Evolutionary conservation across 169 alveolate species (phyloP).

Genomic region (Cryptosporidium muris): DNA sequence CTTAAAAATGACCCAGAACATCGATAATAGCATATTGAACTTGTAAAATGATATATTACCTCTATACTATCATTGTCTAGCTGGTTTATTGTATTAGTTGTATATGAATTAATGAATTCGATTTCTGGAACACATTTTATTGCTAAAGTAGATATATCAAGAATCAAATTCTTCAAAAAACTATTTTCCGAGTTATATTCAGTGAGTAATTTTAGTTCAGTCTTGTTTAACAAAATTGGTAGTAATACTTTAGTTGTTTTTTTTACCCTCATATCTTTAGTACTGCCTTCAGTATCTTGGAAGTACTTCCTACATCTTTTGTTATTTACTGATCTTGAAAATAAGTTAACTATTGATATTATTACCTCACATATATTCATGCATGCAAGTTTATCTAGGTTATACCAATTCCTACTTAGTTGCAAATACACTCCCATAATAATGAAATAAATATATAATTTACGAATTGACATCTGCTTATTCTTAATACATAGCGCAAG

Average conservation of each 20-base stretch:
- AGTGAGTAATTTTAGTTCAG: too few relatives aligned
- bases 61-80: background rate
- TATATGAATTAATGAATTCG: background rate
- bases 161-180: too few relatives aligned
- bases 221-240: too few relatives aligned
- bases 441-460: conserved; percentile 10
- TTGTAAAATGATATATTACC: conserved; percentile 20
- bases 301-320: background rate
- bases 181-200: background rate
- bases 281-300: background rate
- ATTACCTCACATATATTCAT: conserved; percentile 25
- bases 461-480: conserved; percentile 25
- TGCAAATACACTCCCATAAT: conserved; percentile 35
- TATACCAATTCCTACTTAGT: conserved; percentile 49
- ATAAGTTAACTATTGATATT: background rate
- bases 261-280: background rate
- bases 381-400: conserved; percentile 20
- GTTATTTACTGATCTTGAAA: conserved; percentile 1
- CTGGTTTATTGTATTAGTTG: background rate
- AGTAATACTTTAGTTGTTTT: background rate
- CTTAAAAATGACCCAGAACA: conserved; percentile 61
- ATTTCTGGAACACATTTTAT: too few relatives aligned
- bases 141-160: too few relatives aligned
- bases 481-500: conserved; percentile 15
- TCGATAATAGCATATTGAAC: conserved; percentile 46